Conservation (phyloP, 305 asterid genomes). For the Fraxinus angustifolia region DNA sequence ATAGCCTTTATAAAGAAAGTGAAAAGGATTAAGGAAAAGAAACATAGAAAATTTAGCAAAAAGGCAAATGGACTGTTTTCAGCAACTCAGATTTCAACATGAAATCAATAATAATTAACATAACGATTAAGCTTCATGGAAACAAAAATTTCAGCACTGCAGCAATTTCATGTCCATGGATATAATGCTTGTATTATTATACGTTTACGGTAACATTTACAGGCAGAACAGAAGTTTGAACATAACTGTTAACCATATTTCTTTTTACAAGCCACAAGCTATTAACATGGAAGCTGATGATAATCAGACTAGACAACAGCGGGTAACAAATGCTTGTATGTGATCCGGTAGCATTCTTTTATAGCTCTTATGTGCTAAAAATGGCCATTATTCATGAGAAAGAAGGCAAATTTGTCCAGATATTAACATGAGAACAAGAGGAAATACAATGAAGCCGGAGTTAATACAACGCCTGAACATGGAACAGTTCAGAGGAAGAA, state of each 20-base stretch:
- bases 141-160: neutral
- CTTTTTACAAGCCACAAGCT: neutral
- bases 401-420: neutral
- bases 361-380: constrained; percentile 7
- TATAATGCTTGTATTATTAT: neutral
- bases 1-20: constrained; percentile 47
- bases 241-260: constrained; percentile 18
- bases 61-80: constrained; percentile 14
- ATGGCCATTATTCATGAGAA: neutral
- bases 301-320: neutral
- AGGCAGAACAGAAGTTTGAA: neutral
- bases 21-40: constrained; percentile 13
- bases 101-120: neutral
- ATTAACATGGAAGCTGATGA: neutral
- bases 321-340: neutral
- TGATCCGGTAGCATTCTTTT: neutral
- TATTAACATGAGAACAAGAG: constrained; percentile 1
- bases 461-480: neutral
- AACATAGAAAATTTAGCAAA: neutral
- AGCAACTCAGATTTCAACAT: constrained; percentile 21
- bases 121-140: neutral
- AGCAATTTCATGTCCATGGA: neutral
- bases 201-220: neutral
- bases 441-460: neutral
- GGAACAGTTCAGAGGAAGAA: neutral